Evolutionary conservation across 805 yeast species (phyloP).

Genomic region (Pichia cephalocereana): DNA sequence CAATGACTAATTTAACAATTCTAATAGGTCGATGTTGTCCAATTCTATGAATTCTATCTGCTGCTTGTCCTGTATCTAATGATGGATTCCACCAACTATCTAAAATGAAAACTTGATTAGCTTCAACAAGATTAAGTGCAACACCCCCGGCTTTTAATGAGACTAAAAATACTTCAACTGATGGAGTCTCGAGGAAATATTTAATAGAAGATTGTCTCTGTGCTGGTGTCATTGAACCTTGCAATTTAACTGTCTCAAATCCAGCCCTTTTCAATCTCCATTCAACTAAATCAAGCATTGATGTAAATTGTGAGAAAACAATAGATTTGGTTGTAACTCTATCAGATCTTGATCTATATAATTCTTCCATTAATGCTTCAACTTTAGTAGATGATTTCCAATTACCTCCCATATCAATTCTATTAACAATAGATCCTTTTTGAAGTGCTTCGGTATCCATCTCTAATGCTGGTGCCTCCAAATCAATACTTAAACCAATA

Average conservation of each 20-base stretch:
- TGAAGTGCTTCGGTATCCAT: constrained; percentile 49
- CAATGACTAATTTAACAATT: constrained; percentile 87
- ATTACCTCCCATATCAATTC: constrained; percentile 76
- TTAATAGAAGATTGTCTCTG: constrained; percentile 89
- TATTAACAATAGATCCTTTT: constrained; percentile 69
- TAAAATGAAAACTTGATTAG: constrained; percentile 88
- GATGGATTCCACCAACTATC: constrained; percentile 99
- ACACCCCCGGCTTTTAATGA: constrained; percentile 99
- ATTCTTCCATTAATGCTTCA: constrained; percentile 91
- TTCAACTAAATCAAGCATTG: constrained; percentile 92
- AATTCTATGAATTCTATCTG: constrained; percentile 96
- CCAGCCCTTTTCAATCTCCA: constrained; percentile 96
- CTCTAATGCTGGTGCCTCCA: constrained; percentile 77
- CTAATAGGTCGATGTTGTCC: constrained; percentile 94
- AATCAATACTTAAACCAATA: constrained; percentile 82
- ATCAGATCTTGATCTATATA: constrained; percentile 79
- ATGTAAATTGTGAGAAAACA: constrained; percentile 83
- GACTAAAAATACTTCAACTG: constrained; percentile 88
- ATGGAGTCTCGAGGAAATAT: constrained; percentile 86
- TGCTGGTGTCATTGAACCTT: constrained; percentile 94
- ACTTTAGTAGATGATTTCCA: constrained; percentile 96
- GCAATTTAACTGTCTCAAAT: constrained; percentile 85
- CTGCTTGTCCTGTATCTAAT: constrained; percentile 91
- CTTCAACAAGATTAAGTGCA: constrained; percentile 91
- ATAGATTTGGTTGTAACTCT: constrained; percentile 86